phyloP scores from a whole-genome alignment of 768 basidiomycete genomes.

The Phaeotremella fagi region DNA sequence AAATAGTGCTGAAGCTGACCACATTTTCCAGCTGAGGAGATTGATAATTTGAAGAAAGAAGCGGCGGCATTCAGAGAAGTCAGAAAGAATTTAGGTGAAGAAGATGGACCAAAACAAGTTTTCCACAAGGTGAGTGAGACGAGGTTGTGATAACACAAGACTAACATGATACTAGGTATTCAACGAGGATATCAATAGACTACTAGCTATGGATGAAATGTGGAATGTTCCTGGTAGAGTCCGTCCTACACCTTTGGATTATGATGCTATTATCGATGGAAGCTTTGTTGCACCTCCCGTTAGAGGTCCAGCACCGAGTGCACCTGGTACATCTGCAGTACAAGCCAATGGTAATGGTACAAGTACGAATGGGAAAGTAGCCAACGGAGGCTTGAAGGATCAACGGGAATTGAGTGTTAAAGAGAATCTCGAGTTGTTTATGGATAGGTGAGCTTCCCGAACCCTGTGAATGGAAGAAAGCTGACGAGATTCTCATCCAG shows the following conservation, averaged over 20 bases:
- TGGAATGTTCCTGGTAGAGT: slow-evolving; percentile 71
- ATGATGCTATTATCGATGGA: slow-evolving; percentile 65
- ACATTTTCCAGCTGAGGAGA: slow-evolving; percentile 67
- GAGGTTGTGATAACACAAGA: background rate
- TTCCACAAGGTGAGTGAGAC: slow-evolving; percentile 72
- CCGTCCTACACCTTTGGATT: slow-evolving; percentile 79
- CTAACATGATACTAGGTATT: slow-evolving; percentile 63
- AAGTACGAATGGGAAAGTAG: slow-evolving; percentile 24
- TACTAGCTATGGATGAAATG: slow-evolving; percentile 93
- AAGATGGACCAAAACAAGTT: slow-evolving; percentile 61
- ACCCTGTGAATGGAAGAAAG: too few species aligned
- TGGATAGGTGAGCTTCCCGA: slow-evolving; percentile 62
- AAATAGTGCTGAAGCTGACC: background rate
- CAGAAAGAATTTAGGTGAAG: slow-evolving; percentile 59
- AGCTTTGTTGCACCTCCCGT: slow-evolving; percentile 54
- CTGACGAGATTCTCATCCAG: too few species aligned
- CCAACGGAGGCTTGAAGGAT: slow-evolving; percentile 61
- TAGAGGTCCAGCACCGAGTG: slow-evolving; percentile 26
- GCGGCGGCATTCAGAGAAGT: slow-evolving; percentile 82
- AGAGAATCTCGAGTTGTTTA: slow-evolving; percentile 77
- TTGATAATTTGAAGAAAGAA: slow-evolving; percentile 81
- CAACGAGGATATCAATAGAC: slow-evolving; percentile 74
- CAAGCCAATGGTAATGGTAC: slow-evolving; percentile 48
- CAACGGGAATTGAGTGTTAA: slow-evolving; percentile 69
- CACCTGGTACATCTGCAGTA: slow-evolving; percentile 4